Evolutionary conservation across 176 grass and related monocot species (phyloP), one percentile per base, ranked within the genome.

Genomic region (Olyra latifolia): DNA sequence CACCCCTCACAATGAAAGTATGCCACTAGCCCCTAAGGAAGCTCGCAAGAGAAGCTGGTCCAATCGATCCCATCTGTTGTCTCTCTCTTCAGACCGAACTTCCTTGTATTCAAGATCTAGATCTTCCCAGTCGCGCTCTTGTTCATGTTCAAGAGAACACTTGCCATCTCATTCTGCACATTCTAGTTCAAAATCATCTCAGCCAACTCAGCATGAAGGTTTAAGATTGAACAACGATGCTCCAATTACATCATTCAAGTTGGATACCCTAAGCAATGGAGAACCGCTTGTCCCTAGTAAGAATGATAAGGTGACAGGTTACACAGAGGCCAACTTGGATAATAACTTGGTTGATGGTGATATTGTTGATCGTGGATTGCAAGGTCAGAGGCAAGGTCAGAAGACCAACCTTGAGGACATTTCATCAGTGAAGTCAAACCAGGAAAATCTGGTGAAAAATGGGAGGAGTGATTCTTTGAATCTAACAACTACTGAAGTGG

Each of bases 111-210:
- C 87, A 59, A 83, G 60, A 68, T 65, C 62, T 74, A 66, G 19
- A 52, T 71, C 69, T 75, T 45, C 81, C 3, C 7, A 0, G 23
- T 73, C 72, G 47, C 67, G 1, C 65, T 45, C 81, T 2, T 6
- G 0, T 29, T 73, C 72, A 56, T 60, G 2, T 72, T 77, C 75
- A 62, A 82, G 66, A 78, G 11, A 11, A 3, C 44, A 64, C 22
- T 80, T 55, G 4, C 41, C 65, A 43, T 88, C 82, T 64, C 83
- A 13, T 39, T 92, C 86, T 82, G 85, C 71, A 78, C 70, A 84
- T 71, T 91, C 89, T 77, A 85, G 78, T 71, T 88, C 86, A 64
- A 88, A 85, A 30, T 89, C 80, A 81, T 28, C 65, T 87, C 86
- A 80, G 43, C 76, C 69, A 64, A 76, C 83, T 66, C 70, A 72